Evolutionary conservation across 805 yeast species (phyloP), one percentile per base, ranked within the genome.

Genomic region (Nadsonia fulvescens): DNA sequence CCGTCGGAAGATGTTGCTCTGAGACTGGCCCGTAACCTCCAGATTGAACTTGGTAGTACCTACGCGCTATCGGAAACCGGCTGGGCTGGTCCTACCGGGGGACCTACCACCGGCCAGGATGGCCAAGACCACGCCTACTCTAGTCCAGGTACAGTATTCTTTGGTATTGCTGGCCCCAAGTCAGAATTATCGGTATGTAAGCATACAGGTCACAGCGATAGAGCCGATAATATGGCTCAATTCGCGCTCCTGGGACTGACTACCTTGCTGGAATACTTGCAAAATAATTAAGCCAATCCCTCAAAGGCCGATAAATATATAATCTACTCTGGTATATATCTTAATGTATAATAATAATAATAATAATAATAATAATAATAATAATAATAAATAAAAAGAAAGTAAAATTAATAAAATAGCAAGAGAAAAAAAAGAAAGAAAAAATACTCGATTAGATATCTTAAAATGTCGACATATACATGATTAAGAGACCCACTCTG

Each of bases 41-140:
- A 72, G 41, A 65, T 78, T 33, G 93, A 79, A 44, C 59, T 78
- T 36, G 92, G 92, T 1, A 70, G 82, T 3, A 75, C 83, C 0
- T 79, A 70, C 48, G 81, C 78, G 4, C 55, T 79, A 11, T 71
- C 83, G 1, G 93, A 79, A 46, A 72, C 89, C 1, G 93, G 93
- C 1, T 73, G 75, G 56, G 92, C 93, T 0, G 92, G 92, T 2
- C 89, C 91, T 2, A 35, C 42, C 2, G 40, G 44, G 9, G 37
- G 27, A 50, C 44, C 8, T 55, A 53, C 19, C 58, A 68, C 23
- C n/a, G 33, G 33, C 3, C 33, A 31, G 5, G 8, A 12, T 5
- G 30, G 30, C 5, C n/a, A n/a, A n/a, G n/a, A n/a, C n/a, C n/a
- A n/a, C n/a, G n/a, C n/a, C n/a, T n/a, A n/a, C n/a, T n/a, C n/a